Base-by-base conservation (phyloP, 2,329 filamentous ascomycete genomes). In the Stemphylium lycopersici region DNA sequence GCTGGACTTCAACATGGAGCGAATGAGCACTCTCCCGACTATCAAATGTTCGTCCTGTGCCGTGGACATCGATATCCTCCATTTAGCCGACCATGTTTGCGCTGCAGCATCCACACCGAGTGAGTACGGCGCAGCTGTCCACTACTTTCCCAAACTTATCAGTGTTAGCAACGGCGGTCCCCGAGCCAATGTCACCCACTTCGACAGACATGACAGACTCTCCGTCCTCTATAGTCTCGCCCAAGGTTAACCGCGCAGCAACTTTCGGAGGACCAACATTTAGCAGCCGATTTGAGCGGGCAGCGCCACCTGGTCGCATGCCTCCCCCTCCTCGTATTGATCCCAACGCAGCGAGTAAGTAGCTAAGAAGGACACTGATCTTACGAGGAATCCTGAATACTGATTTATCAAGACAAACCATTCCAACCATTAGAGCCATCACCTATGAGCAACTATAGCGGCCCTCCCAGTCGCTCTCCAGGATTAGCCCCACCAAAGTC, bases 41-140 rank as follows among this genome's bases (percentile, higher is more conserved):
- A 76, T 76, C 57, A 76, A 77, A 62, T 76, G 75, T 60, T 76
- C 73, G 20, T 72, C 67, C 42, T 76, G 74, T 61, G 69, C 67
- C 39, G 66, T 69, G 48, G 85, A 93, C 67, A 90, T 96, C 55
- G 88, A 93, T 70, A 95, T 96, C 64, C 88, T 89, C 36, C 80
- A 87, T 74, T 90, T 96, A 88, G 91, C 90, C 58, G 91, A 96
- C 58, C 92, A 96, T 79, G 74, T 90, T 57, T 96, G 92, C 75
- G 74, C 75, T 40, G 78, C 74, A 54, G 56, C 74, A 58, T 62
- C 70, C 51, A 45, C 45, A 13, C 70, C 77, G 56, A 70, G 79
- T 76, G 77, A 78, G 68, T 82, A 83, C 33, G 32, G 18, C 16
- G 38, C n/a, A 40, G 5, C 13, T 18, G 6, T 22, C 10, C 16